Conservation (phyloP, 345 rosid species). For the Pugionium dolabratum region DNA sequence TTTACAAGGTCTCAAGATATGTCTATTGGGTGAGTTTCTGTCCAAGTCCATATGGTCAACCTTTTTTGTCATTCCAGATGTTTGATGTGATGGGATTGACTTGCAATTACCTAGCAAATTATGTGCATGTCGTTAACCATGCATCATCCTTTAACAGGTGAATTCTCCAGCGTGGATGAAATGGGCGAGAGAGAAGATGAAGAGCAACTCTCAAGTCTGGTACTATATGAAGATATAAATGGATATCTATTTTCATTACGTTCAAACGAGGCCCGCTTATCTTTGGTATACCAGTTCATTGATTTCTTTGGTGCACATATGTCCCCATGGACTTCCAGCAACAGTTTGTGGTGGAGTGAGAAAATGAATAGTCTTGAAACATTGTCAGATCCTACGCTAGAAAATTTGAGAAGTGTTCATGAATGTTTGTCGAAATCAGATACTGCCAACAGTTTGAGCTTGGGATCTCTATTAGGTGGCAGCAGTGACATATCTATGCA, state of each 20-base stretch:
- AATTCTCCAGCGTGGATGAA: slow-evolving; percentile 45
- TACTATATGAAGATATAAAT: slow-evolving; percentile 78
- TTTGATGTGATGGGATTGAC: slow-evolving; percentile 20
- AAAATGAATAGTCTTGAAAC: slow-evolving; percentile 60
- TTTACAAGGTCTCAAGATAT: neutral
- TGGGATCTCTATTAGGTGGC: slow-evolving; percentile 53
- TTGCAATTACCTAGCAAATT: neutral
- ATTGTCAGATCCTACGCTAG: slow-evolving; percentile 57
- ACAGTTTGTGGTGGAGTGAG: slow-evolving; percentile 83
- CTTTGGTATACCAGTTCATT: slow-evolving; percentile 69
- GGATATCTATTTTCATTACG: slow-evolving; percentile 74
- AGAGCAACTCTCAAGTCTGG: slow-evolving; percentile 63
- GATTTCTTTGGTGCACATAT: slow-evolving; percentile 84
- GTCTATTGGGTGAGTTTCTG: neutral
- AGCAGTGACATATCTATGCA: slow-evolving; percentile 49
- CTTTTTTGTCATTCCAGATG: slow-evolving; percentile 3
- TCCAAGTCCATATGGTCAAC: neutral
- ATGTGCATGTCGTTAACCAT: slow-evolving; percentile 8
- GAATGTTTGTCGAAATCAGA: slow-evolving; percentile 40
- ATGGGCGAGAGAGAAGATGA: slow-evolving; percentile 56
- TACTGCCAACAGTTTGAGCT: slow-evolving; percentile 40
- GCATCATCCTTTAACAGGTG: slow-evolving; percentile 42
- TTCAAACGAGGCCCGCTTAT: slow-evolving; percentile 71
- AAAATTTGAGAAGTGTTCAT: slow-evolving; percentile 53
- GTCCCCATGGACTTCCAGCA: slow-evolving; percentile 68